phyloP scores from a whole-genome alignment of 441 rosid species.

The Euphorbia corollata region DNA sequence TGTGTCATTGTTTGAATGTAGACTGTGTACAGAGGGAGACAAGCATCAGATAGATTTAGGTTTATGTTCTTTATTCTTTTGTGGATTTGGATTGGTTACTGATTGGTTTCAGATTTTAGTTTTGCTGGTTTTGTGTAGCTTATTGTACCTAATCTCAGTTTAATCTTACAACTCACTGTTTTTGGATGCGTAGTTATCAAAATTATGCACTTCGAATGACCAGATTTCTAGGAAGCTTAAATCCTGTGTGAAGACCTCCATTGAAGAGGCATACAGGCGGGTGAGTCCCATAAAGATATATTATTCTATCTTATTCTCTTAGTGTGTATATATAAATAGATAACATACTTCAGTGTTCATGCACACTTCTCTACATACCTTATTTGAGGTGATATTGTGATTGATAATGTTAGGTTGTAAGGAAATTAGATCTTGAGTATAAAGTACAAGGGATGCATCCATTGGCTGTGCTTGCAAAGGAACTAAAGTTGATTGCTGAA shows the following conservation, averaged over 20 bases:
- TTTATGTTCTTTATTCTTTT: constrained; percentile 4
- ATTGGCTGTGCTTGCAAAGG: constrained; percentile 79
- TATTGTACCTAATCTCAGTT: constrained; percentile 11
- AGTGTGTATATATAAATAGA: neutral
- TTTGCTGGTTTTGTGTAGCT: constrained; percentile 8
- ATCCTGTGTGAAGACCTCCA: constrained; percentile 55
- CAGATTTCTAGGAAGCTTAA: constrained; percentile 45
- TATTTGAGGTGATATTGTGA: constrained; percentile 17
- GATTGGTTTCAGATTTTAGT: neutral
- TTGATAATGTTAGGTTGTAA: constrained; percentile 47
- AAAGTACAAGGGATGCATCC: constrained; percentile 56
- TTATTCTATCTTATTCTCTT: neutral
- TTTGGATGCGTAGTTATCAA: constrained; percentile 42
- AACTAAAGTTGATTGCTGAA: constrained; percentile 66
- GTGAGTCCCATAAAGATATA: constrained; percentile 37
- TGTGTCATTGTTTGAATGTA: neutral
- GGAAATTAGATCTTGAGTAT: constrained; percentile 49
- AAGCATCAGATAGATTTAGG: neutral
- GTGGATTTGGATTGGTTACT: neutral
- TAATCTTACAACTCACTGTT: constrained; percentile 15
- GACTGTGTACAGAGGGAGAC: neutral
- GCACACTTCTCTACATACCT: neutral
- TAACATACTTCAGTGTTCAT: neutral
- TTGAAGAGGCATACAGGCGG: constrained; percentile 64
- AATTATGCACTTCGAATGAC: constrained; percentile 36